A percentile compares a stretch with the other conserved stretches of the same genome.
phyloP scores from a whole-genome alignment of 768 basidiomycete genomes.

The Phanerochaete carnosa region DNA sequence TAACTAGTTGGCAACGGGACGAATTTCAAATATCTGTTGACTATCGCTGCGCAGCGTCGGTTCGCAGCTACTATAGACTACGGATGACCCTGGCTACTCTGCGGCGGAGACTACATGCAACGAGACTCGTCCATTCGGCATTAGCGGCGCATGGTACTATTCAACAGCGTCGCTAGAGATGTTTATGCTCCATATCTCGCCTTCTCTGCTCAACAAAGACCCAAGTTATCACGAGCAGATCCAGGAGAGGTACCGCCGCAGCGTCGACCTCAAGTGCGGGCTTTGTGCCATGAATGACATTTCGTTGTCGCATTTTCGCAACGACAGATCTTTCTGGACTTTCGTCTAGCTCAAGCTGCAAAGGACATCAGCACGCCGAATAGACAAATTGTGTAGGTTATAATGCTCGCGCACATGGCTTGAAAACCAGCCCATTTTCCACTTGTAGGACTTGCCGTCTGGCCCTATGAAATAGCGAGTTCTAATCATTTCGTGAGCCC shows the following conservation, averaged over 20 bases:
- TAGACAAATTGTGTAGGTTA: background rate
- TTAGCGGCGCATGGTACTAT: background rate
- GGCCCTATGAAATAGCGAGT: slow-evolving; percentile 1
- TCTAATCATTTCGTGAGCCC: background rate
- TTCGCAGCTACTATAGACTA: too few species aligned
- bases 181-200: background rate
- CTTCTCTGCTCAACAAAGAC: slow-evolving; percentile 6
- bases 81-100: too few species aligned
- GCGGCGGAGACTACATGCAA: too few species aligned
- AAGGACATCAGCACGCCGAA: background rate
- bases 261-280: slow-evolving; percentile 2
- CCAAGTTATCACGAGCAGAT: slow-evolving; percentile 9
- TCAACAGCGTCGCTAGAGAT: background rate
- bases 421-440: background rate
- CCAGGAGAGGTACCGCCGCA: background rate
- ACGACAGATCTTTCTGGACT: background rate
- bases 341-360: background rate
- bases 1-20: too few species aligned
- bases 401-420: background rate
- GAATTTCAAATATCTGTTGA: too few species aligned
- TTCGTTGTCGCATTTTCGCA: background rate
- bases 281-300: background rate
- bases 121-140: background rate
- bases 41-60: too few species aligned
- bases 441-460: slow-evolving; percentile 7